phyloP scores from a whole-genome alignment of 345 rosid genomes.

The Noccaea caerulescens region DNA sequence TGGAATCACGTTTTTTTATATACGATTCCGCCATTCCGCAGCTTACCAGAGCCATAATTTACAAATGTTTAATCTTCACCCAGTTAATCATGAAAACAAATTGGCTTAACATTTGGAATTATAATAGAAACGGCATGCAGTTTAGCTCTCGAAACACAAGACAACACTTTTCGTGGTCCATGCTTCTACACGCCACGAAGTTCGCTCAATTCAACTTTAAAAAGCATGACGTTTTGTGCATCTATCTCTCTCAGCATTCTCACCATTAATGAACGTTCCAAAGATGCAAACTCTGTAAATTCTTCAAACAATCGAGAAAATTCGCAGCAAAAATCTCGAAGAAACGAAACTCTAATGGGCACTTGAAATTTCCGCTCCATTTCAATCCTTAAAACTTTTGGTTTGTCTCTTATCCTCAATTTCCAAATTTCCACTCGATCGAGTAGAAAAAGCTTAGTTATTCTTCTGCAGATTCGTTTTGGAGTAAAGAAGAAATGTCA shows the following conservation, averaged over 20 bases:
- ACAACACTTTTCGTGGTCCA: neutral
- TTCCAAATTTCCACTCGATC: neutral
- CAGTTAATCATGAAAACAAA: too few species aligned
- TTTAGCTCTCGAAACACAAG: neutral
- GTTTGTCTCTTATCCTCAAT: neutral
- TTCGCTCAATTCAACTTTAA: neutral
- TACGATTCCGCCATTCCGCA: too few species aligned
- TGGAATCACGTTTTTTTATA: too few species aligned
- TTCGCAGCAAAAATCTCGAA: neutral
- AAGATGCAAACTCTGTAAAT: constrained; percentile 5
- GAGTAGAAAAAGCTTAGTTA: neutral
- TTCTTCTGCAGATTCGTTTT: constrained; percentile 27
- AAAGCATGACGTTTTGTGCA: neutral
- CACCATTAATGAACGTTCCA: neutral
- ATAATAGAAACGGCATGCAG: neutral
- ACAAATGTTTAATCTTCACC: too few species aligned
- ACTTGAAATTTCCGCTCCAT: neutral
- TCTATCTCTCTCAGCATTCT: constrained; percentile 5
- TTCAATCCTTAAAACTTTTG: too few species aligned
- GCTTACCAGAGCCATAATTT: too few species aligned
- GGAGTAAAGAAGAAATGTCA: constrained; percentile 50
- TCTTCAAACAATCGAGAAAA: neutral
- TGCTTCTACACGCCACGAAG: constrained; percentile 2
- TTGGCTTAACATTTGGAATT: too few species aligned
- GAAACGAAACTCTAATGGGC: neutral